A percentile compares a stretch with the other conserved stretches of the same genome.
Conservation (phyloP, 164 flowering plant genomes). For the Taxillus chinensis region DNA sequence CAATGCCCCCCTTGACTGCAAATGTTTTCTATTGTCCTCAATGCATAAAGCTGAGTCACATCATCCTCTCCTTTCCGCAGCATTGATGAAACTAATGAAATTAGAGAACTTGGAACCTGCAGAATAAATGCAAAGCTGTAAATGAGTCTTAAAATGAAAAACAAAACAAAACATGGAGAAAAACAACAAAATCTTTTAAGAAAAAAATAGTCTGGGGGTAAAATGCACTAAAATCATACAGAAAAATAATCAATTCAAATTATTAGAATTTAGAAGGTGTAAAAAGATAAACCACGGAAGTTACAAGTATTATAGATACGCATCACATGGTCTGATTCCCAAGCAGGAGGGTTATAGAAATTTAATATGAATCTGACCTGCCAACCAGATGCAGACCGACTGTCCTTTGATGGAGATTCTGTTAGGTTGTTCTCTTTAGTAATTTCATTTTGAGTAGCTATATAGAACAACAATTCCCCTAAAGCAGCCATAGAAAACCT, state of each 20-base stretch:
- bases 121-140: neutral
- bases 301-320: too few species aligned
- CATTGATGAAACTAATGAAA: constrained; percentile 71
- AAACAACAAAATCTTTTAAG: too few species aligned
- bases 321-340: neutral
- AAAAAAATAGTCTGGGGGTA: too few species aligned
- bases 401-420: constrained; percentile 82
- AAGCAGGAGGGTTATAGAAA: neutral
- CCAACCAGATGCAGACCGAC: constrained; percentile 62
- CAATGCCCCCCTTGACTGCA: constrained; percentile 92
- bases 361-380: constrained; percentile 50
- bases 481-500: constrained; percentile 97
- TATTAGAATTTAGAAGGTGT: too few species aligned
- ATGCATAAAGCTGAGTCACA: constrained; percentile 84
- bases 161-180: neutral
- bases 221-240: too few species aligned
- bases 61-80: constrained; percentile 96
- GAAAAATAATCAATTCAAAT: too few species aligned
- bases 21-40: constrained; percentile 89
- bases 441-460: constrained; percentile 80
- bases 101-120: constrained; percentile 75
- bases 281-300: too few species aligned
- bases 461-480: constrained; percentile 90
- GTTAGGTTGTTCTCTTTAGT: constrained; percentile 34
- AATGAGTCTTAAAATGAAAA: neutral